Percentiles rank a stretch among this genome's conserved stretches.
Evolutionary conservation across 2,329 filamentous ascomycete species (phyloP).

Genomic region (Neodidymelliopsis sp.): DNA sequence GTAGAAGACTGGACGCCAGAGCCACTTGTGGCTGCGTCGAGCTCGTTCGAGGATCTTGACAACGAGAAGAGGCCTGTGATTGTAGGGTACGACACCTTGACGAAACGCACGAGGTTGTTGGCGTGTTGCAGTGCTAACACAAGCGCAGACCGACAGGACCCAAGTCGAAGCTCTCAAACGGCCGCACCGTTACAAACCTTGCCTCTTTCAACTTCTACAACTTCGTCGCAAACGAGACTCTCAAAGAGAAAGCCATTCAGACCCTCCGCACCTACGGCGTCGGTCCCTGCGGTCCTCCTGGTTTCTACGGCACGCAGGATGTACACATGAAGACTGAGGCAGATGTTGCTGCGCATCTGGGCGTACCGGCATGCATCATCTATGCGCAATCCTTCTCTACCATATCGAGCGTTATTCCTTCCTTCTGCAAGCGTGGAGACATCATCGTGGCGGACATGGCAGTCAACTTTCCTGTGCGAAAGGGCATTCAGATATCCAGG

Average conservation of each 20-base stretch:
- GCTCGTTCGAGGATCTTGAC: slow-evolving; percentile 78
- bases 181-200: slow-evolving; percentile 90
- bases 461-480: slow-evolving; percentile 92
- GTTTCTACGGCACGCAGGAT: slow-evolving; percentile 98
- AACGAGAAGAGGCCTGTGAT: slow-evolving; percentile 87
- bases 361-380: slow-evolving; percentile 87
- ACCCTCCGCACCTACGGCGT: slow-evolving; percentile 95
- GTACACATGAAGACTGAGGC: slow-evolving; percentile 97
- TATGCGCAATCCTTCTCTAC: slow-evolving; percentile 97
- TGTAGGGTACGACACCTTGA: slow-evolving; percentile 69
- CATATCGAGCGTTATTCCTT: slow-evolving; percentile 94
- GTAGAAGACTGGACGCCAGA: slow-evolving; percentile 97
- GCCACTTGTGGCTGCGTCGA: slow-evolving; percentile 79
- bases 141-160: slow-evolving; percentile 78
- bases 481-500: slow-evolving; percentile 90
- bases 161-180: slow-evolving; percentile 86
- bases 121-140: slow-evolving; percentile 20
- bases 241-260: slow-evolving; percentile 95
- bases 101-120: background rate
- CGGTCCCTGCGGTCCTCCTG: slow-evolving; percentile 92
- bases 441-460: slow-evolving; percentile 95
- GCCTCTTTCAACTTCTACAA: slow-evolving; percentile 98
- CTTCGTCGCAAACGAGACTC: slow-evolving; percentile 87
- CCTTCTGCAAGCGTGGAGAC: slow-evolving; percentile 96
- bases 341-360: slow-evolving; percentile 89